phyloP scores from a whole-genome alignment of 208 protist species.

The Trypanosoma theileri region DNA sequence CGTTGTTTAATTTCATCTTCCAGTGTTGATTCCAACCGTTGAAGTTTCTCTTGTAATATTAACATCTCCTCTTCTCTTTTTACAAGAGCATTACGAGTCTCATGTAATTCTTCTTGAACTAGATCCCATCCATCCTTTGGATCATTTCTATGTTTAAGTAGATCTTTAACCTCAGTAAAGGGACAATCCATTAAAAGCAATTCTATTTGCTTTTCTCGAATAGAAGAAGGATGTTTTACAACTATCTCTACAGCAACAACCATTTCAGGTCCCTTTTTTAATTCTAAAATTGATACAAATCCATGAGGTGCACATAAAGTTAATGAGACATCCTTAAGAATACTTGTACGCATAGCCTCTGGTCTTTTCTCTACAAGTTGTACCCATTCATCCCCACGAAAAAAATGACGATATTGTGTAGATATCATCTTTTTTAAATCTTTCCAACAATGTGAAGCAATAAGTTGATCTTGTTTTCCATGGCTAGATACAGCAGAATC shows the following conservation, averaged over 20 bases:
- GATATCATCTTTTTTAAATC: conserved; percentile 21
- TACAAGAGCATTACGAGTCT: conserved; percentile 22
- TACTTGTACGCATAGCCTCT: conserved; percentile 41
- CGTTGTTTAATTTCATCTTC: conserved; percentile 39
- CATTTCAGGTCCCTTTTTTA: conserved; percentile 34
- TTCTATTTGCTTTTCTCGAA: conserved; percentile 45
- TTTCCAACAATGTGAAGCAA: conserved; percentile 4
- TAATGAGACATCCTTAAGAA: conserved; percentile 48
- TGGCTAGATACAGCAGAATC: not conserved
- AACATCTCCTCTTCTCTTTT: conserved; percentile 30
- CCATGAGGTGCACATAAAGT: conserved; percentile 42
- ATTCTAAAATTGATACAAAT: conserved; percentile 40
- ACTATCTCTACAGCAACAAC: conserved; percentile 50
- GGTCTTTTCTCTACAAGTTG: conserved; percentile 29
- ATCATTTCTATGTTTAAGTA: conserved; percentile 28
- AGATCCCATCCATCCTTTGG: conserved; percentile 29
- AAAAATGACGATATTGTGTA: conserved; percentile 47
- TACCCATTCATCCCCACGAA: conserved; percentile 44
- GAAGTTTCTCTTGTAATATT: conserved; percentile 27
- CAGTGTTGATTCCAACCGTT: conserved; percentile 42
- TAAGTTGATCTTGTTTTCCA: not conserved
- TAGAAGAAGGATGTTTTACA: conserved; percentile 38
- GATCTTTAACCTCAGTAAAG: conserved; percentile 40
- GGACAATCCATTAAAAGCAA: conserved; percentile 40
- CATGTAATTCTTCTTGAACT: conserved; percentile 18